A percentile compares a stretch with the other conserved stretches of the same genome.
Conservation (phyloP, 192 early-diverging fungal genomes). For the Linnemannia schmuckeri region DNA sequence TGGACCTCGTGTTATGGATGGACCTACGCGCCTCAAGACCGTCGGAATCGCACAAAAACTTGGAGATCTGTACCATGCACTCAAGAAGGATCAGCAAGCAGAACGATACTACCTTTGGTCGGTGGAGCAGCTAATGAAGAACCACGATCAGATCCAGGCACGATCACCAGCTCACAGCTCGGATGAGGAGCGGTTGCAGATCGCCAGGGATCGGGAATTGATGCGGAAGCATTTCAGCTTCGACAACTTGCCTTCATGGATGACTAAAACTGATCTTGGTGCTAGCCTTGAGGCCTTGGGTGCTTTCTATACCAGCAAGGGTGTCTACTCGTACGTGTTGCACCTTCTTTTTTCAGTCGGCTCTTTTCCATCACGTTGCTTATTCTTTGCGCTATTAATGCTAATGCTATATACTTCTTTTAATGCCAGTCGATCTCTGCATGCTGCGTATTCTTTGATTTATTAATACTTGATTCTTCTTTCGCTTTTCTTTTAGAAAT, state of each 20-base stretch:
- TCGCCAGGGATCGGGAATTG: slow-evolving; percentile 25
- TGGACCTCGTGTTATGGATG: slow-evolving; percentile 37
- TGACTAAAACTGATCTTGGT: slow-evolving; percentile 67
- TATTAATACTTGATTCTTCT: not conserved
- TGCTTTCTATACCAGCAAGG: slow-evolving; percentile 64
- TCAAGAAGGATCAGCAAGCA: slow-evolving; percentile 62
- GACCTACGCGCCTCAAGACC: slow-evolving; percentile 54
- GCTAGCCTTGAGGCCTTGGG: slow-evolving; percentile 67
- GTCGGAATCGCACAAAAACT: slow-evolving; percentile 69
- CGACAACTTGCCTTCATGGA: slow-evolving; percentile 66
- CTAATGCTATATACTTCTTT: not conserved
- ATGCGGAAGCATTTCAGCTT: slow-evolving; percentile 59
- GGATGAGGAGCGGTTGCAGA: slow-evolving; percentile 35
- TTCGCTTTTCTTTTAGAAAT: slow-evolving; percentile 40
- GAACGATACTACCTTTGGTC: slow-evolving; percentile 71
- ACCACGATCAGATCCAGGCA: slow-evolving; percentile 18
- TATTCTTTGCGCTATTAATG: too few species aligned
- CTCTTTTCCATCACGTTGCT: too few species aligned
- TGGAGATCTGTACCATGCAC: slow-evolving; percentile 60
- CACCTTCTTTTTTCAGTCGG: not conserved
- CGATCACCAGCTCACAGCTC: not conserved
- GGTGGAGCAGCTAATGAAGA: slow-evolving; percentile 64
- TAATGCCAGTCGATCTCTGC: not conserved
- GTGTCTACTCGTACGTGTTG: slow-evolving; percentile 60
- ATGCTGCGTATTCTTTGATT: too few species aligned